Conservation (phyloP, 768 basidiomycete genomes). For the Scleroderma citrinum region DNA sequence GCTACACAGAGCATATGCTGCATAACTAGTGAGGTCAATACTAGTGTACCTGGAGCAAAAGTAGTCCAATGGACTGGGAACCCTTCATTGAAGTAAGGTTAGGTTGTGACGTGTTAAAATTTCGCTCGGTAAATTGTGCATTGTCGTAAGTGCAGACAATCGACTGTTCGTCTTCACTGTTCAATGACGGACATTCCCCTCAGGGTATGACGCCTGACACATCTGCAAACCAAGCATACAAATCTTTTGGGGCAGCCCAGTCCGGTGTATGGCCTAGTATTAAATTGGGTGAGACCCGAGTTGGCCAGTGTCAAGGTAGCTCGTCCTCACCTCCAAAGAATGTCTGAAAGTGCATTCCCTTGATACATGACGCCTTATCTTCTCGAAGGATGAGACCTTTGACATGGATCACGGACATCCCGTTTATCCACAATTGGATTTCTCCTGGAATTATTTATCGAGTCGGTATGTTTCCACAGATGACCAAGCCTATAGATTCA, state of each 20-base stretch:
- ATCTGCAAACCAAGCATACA: conserved; percentile 54
- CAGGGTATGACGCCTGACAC: conserved; percentile 38
- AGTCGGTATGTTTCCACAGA: background rate
- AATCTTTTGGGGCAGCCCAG: conserved; percentile 60
- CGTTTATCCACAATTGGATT: conserved; percentile 61
- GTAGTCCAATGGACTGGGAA: too few species aligned
- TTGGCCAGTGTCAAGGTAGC: background rate
- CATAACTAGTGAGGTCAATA: too few species aligned
- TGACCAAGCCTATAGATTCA: conserved; percentile 13
- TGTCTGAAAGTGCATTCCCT: conserved; percentile 70
- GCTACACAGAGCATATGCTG: too few species aligned
- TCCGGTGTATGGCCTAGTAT: conserved; percentile 42
- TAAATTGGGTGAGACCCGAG: background rate
- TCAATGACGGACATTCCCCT: too few species aligned
- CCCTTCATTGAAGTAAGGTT: too few species aligned
- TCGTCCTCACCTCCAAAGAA: conserved; percentile 62
- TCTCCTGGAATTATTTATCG: conserved; percentile 46
- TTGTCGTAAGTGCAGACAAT: too few species aligned
- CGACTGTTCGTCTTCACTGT: too few species aligned
- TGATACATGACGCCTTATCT: conserved; percentile 37
- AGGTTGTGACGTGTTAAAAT: too few species aligned
- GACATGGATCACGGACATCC: conserved; percentile 46
- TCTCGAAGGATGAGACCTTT: conserved; percentile 44
- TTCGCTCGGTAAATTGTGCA: too few species aligned
- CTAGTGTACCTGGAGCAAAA: too few species aligned